Evolutionary conservation across 805 yeast genomes (phyloP), one percentile per base, ranked within the genome.

Genomic region (Suhomyces prunicola): DNA sequence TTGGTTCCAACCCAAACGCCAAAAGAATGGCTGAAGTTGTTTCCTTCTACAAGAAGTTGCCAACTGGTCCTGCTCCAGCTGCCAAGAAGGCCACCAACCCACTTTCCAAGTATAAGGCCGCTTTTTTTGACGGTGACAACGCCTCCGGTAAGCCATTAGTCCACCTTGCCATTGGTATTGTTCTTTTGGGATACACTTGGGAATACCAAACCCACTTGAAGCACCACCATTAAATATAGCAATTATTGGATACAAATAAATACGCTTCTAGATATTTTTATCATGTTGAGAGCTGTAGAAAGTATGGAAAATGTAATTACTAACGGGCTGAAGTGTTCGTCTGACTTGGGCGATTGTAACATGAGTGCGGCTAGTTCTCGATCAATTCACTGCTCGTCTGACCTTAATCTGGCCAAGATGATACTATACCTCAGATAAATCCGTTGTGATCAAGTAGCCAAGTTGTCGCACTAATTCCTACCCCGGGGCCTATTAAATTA

Each of bases 21-120:
- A 90, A 90, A 83, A 90, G 96, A 79, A 90, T 94, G 87, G 87
- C 90, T 62, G 88, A 89, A 73, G 96, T 93, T 66, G 97, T 93
- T 66, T 81, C 89, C 60, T 92, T 94, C 84, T 93, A 93, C 88
- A 89, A 93, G 80, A 86, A 90, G 64, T 84, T 93, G 66, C 99
- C 99, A 70, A 92, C 90, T 72, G 98, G 98, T 51, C 78, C 87
- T 55, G 96, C 96, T 56, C 85, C 93, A 61, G 84, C 84, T 63
- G 75, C 84, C 60, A 82, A 85, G 75, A 84, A 90, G 66, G 72
- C 79, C 55, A 73, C 80, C 60, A 85, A 87, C 57, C 82, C 88
- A 61, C 69, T 85, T 59, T 89, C 86, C 56, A 84, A 84, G 74
- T 92, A 92, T 83, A 86, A 84, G 76, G 90, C 89, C 67, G 89